A percentile compares a stretch with the other conserved stretches of the same genome.
phyloP scores from a whole-genome alignment of 495 filamentous ascomycete genomes.

The Podospora conica region DNA sequence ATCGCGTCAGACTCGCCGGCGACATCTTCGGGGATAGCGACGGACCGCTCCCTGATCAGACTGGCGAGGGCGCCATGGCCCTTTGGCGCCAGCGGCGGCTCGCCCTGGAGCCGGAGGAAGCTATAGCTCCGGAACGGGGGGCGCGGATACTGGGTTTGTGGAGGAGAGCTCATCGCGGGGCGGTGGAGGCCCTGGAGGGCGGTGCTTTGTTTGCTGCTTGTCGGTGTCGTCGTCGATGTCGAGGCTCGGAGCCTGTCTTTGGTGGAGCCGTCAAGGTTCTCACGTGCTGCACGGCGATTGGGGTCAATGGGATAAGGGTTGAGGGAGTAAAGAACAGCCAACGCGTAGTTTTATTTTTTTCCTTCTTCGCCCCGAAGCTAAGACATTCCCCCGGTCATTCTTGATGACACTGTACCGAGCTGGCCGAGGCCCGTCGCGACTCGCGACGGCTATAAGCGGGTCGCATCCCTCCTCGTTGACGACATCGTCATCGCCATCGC shows the following conservation, averaged over 20 bases:
- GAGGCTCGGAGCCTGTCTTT: not conserved
- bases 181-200: no score
- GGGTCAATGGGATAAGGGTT: not conserved
- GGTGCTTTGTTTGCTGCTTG: not conserved
- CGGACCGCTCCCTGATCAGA: constrained; percentile 34
- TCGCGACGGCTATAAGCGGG: not conserved
- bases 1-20: not conserved
- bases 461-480: not conserved
- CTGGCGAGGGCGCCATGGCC: constrained; percentile 29
- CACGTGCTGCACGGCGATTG: not conserved
- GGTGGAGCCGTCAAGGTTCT: not conserved
- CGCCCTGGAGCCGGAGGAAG: constrained; percentile 33
- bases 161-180: constrained; percentile 16
- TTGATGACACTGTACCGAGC: not conserved
- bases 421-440: not conserved
- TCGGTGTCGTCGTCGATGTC: not conserved
- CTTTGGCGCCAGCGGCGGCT: constrained; percentile 26
- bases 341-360: not conserved
- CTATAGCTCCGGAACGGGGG: constrained; percentile 23
- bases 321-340: not conserved
- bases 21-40: constrained; percentile 2
- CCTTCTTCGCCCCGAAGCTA: not conserved
- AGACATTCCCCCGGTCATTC: not conserved
- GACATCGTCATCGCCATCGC: not conserved
- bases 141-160: constrained; percentile 9